These are phyloP conservation scores for Solanum pimpinellifolium DNA, from an alignment of 257 asterid genomes.

Conservation along the genomic window DNA sequence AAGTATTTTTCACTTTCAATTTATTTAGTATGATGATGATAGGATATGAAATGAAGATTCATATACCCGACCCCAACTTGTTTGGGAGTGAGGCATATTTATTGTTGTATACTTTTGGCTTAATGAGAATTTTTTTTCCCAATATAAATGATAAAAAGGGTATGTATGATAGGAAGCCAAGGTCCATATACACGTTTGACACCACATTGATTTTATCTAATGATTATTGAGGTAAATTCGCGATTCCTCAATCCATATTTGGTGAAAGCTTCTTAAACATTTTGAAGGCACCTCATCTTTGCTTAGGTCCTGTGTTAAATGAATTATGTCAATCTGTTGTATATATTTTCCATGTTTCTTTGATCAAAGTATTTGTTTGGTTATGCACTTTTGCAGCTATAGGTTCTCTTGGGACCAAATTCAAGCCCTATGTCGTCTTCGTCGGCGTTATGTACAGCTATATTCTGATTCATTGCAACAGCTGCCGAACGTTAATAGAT, in stretches of 20 bases:
- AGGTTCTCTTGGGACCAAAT: conserved; percentile 91
- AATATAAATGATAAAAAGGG: neutral
- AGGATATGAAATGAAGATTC: neutral
- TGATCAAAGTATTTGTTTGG: neutral
- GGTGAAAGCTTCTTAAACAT: neutral
- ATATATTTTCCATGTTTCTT: neutral
- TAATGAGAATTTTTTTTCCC: neutral
- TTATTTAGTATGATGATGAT: neutral
- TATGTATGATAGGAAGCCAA: neutral
- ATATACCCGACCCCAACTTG: neutral
- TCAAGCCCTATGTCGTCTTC: conserved; percentile 69
- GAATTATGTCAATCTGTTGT: neutral
- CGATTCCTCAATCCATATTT: neutral
- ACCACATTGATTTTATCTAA: neutral
- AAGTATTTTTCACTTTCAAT: neutral
- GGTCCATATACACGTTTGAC: neutral
- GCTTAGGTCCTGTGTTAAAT: neutral
- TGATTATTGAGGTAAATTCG: neutral
- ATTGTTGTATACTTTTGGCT: neutral
- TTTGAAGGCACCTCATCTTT: neutral
- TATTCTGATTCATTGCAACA: conserved; percentile 81
- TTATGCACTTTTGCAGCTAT: conserved; percentile 41
- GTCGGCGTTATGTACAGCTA: conserved; percentile 79
- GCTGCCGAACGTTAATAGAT: conserved; percentile 27
- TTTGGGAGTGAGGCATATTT: neutral